A percentile compares a stretch with the other conserved stretches of the same genome.
phyloP scores from a whole-genome alignment of 805 yeast genomes.

The Ogataea nitratoaversa region DNA sequence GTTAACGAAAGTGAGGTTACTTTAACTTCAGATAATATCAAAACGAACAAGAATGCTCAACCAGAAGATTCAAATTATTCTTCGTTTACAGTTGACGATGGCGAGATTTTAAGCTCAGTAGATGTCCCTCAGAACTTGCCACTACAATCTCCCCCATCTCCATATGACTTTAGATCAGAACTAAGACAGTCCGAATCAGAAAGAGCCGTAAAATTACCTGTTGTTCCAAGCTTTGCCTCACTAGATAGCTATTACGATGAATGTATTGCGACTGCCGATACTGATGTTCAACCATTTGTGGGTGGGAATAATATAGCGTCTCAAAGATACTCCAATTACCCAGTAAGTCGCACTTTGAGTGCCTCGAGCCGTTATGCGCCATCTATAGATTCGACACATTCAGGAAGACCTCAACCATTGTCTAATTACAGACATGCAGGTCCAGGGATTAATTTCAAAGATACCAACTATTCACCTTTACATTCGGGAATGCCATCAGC shows the following conservation, averaged over 20 bases:
- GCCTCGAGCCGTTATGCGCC: not conserved
- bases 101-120: not conserved
- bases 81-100: not conserved
- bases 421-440: not conserved
- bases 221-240: conserved; percentile 75
- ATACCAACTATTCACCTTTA: conserved; percentile 11
- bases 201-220: conserved; percentile 37
- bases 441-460: conserved; percentile 7
- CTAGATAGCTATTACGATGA: conserved; percentile 58
- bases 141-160: not conserved
- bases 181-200: conserved; percentile 8
- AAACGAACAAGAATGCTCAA: not conserved
- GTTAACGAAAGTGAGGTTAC: conserved; percentile 12
- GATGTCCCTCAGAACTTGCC: not conserved
- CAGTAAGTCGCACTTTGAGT: not conserved
- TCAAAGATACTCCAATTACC: conserved; percentile 5
- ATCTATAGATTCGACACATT: not conserved
- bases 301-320: conserved; percentile 4
- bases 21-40: conserved; percentile 4
- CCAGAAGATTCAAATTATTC: not conserved
- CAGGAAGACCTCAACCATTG: not conserved
- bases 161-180: conserved; percentile 21
- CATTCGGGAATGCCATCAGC: conserved; percentile 19
- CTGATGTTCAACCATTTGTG: conserved; percentile 5
- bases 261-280: not conserved